Conservation (phyloP, 495 filamentous ascomycete genomes). For the Podospora pseudocomata region DNA sequence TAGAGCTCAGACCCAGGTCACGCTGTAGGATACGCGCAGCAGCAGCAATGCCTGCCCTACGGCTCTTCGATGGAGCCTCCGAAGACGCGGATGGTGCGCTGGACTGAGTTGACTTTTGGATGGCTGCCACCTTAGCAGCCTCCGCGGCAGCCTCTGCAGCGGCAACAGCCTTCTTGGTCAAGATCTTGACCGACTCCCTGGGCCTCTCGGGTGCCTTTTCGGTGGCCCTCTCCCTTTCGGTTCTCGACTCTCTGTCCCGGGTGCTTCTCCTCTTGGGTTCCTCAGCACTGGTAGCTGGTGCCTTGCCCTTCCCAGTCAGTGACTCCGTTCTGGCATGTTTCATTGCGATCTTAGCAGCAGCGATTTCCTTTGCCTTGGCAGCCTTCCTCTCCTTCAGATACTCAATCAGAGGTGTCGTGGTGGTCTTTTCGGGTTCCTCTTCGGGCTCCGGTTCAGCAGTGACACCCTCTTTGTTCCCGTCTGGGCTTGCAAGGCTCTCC, state of each 20-base stretch:
- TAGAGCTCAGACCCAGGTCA: constrained; percentile 77
- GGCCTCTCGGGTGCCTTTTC: constrained; percentile 59
- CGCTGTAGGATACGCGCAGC: constrained; percentile 86
- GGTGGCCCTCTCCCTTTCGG: constrained; percentile 58
- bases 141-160: constrained; percentile 11
- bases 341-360: constrained; percentile 41
- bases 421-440: constrained; percentile 55
- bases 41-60: constrained; percentile 65
- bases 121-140: constrained; percentile 24
- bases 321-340: constrained; percentile 49
- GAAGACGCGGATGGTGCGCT: constrained; percentile 16
- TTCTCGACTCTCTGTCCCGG: constrained; percentile 28
- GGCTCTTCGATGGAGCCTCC: constrained; percentile 41
- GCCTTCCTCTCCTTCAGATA: constrained; percentile 88
- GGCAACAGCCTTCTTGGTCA: constrained; percentile 59
- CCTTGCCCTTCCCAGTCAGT: constrained; percentile 47
- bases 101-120: constrained; percentile 19
- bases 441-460: constrained; percentile 49
- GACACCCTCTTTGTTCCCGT: constrained; percentile 42
- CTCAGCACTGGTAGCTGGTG: constrained; percentile 45
- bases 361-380: constrained; percentile 70
- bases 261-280: constrained; percentile 48
- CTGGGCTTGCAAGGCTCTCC: constrained; percentile 77
- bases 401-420: constrained; percentile 84
- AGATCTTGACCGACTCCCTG: constrained; percentile 75